These are phyloP conservation scores for Xylariaceae sp. DNA, from an alignment of 2,329 filamentous ascomycete genomes.

Conservation along the genomic window DNA sequence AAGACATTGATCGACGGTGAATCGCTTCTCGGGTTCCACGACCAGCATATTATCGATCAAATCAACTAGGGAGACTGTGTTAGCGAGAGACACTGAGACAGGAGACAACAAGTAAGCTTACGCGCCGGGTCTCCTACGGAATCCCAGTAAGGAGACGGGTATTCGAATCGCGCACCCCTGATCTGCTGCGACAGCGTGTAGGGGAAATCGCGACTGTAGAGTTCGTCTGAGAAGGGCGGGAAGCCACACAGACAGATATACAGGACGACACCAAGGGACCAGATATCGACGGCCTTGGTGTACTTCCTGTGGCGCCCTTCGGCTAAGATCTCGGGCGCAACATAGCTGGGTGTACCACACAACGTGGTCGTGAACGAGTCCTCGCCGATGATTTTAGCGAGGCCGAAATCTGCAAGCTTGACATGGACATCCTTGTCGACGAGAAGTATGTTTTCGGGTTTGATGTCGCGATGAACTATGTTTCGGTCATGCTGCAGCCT, in stretches of 20 bases:
- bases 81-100: slow-evolving; percentile 8
- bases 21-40: slow-evolving; percentile 76
- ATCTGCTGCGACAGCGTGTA: slow-evolving; percentile 87
- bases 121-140: slow-evolving; percentile 75
- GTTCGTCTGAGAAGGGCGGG: slow-evolving; percentile 92
- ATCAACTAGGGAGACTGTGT: slow-evolving; percentile 51
- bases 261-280: slow-evolving; percentile 94
- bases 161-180: slow-evolving; percentile 82
- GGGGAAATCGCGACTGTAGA: slow-evolving; percentile 74
- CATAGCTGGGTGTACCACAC: slow-evolving; percentile 94
- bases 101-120: slow-evolving; percentile 34
- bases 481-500: slow-evolving; percentile 78
- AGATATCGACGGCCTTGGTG: slow-evolving; percentile 90
- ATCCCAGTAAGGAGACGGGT: slow-evolving; percentile 95
- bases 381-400: slow-evolving; percentile 97
- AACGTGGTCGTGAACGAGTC: slow-evolving; percentile 96
- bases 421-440: slow-evolving; percentile 78
- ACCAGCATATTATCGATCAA: slow-evolving; percentile 93
- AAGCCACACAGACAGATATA: slow-evolving; percentile 98
- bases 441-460: slow-evolving; percentile 91
- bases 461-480: slow-evolving; percentile 96
- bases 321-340: slow-evolving; percentile 90
- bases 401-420: slow-evolving; percentile 92
- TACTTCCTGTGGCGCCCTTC: slow-evolving; percentile 79
- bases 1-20: slow-evolving; percentile 85